These are phyloP conservation scores for Candida vartiovaarae DNA, from an alignment of 805 yeast genomes.

Conservation along the genomic window DNA sequence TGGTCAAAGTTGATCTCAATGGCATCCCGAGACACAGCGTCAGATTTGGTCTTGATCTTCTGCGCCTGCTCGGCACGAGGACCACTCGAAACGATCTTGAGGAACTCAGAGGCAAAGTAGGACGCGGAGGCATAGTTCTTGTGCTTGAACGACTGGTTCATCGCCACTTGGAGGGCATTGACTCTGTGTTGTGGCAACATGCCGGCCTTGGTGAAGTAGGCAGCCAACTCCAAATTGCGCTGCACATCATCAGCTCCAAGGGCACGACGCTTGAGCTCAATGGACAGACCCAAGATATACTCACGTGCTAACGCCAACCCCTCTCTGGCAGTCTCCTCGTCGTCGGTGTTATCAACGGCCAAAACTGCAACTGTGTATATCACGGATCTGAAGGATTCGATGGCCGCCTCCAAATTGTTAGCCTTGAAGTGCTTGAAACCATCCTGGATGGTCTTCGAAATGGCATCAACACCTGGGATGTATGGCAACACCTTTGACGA, in stretches of 20 bases:
- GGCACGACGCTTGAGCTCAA: constrained; percentile 83
- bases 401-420: constrained; percentile 78
- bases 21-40: constrained; percentile 75
- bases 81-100: constrained; percentile 63
- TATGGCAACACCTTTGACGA: constrained; percentile 49
- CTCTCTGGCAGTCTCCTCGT: constrained; percentile 68
- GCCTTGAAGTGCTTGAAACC: constrained; percentile 82
- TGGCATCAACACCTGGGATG: constrained; percentile 64
- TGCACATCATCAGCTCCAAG: constrained; percentile 64
- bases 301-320: constrained; percentile 73
- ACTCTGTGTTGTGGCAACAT: constrained; percentile 78
- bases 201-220: constrained; percentile 84
- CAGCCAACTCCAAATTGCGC: constrained; percentile 90
- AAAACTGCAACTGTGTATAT: constrained; percentile 68
- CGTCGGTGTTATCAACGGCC: constrained; percentile 66
- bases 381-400: constrained; percentile 68
- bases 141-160: constrained; percentile 84
- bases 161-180: constrained; percentile 90
- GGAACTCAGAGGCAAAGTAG: constrained; percentile 78
- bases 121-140: constrained; percentile 87
- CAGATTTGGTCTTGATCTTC: constrained; percentile 75
- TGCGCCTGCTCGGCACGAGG: constrained; percentile 84
- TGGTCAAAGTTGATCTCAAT: constrained; percentile 90
- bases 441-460: constrained; percentile 51
- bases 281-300: constrained; percentile 85